phyloP scores from a whole-genome alignment of 148 eudicot genomes.

The Chenopodium suecicum region DNA sequence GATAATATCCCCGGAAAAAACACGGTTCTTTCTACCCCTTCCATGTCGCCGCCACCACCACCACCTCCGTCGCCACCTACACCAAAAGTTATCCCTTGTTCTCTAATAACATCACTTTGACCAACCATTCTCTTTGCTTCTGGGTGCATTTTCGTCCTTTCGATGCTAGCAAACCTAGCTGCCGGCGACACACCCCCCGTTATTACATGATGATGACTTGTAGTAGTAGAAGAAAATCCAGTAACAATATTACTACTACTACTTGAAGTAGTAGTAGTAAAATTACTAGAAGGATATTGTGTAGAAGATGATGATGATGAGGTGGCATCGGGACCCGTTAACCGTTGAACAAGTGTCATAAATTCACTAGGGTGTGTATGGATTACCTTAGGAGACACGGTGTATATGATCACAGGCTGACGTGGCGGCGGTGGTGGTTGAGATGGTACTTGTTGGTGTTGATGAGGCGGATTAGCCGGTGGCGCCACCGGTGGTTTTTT shows the following conservation, averaged over 20 bases:
- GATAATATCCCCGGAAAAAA: conserved; percentile 71
- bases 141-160: conserved; percentile 44
- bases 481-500: conserved; percentile 68
- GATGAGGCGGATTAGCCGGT: conserved; percentile 41
- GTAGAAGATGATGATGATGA: conserved; percentile 1
- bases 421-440: conserved; percentile 34
- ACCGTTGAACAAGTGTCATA: conserved; percentile 79
- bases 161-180: conserved; percentile 58
- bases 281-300: conserved; percentile 4
- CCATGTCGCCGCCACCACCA: neutral
- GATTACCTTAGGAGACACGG: conserved; percentile 86
- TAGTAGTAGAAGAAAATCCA: neutral
- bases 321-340: conserved; percentile 57
- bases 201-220: conserved; percentile 7
- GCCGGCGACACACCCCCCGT: conserved; percentile 58
- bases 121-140: conserved; percentile 30
- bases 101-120: conserved; percentile 24
- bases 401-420: conserved; percentile 79
- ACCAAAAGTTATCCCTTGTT: conserved; percentile 18
- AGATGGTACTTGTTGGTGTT: conserved; percentile 15
- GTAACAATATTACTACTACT: neutral
- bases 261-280: neutral
- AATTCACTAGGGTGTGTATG: conserved; percentile 81
- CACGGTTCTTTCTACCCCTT: conserved; percentile 32
- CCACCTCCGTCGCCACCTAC: neutral